phyloP scores from a whole-genome alignment of 2,329 filamentous ascomycete genomes.

The Hypoxylon sp. region DNA sequence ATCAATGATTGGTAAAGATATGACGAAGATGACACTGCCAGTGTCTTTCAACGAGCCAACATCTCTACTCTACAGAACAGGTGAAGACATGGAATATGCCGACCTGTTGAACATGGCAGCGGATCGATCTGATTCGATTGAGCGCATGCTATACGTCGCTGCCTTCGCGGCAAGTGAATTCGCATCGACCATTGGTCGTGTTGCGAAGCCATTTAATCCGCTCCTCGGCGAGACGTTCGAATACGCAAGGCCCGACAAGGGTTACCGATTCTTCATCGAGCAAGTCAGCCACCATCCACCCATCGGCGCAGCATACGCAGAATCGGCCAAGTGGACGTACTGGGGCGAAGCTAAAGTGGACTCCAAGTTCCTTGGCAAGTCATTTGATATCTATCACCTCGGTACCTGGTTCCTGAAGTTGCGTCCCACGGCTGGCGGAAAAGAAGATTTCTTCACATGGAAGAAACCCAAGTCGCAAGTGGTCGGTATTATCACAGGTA shows the following conservation, averaged over 20 bases:
- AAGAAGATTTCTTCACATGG: constrained; percentile 95
- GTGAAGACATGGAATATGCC: constrained; percentile 98
- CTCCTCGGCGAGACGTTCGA: constrained; percentile 97
- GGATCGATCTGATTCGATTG: constrained; percentile 85
- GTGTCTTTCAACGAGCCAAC: constrained; percentile 99
- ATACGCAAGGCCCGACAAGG: constrained; percentile 94
- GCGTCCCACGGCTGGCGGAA: constrained; percentile 78
- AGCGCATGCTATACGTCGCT: constrained; percentile 93
- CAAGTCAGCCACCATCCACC: constrained; percentile 98
- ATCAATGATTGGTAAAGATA: constrained; percentile 99
- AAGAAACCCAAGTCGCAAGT: constrained; percentile 98
- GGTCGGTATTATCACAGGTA: constrained; percentile 98
- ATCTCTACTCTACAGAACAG: constrained; percentile 91
- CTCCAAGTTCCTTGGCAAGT: constrained; percentile 97
- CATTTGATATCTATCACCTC: constrained; percentile 95
- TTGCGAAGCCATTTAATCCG: constrained; percentile 98
- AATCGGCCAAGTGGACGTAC: constrained; percentile 95
- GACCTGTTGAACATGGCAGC: constrained; percentile 91
- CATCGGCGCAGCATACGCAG: constrained; percentile 91
- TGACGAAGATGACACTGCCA: constrained; percentile 99
- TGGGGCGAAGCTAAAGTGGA: constrained; percentile 95
- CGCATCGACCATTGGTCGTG: constrained; percentile 94
- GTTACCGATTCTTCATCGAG: constrained; percentile 98
- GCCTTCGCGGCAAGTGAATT: constrained; percentile 97
- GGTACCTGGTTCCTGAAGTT: constrained; percentile 97